phyloP scores from a whole-genome alignment of 257 asterid species.

The Nicotiana tabacum region DNA sequence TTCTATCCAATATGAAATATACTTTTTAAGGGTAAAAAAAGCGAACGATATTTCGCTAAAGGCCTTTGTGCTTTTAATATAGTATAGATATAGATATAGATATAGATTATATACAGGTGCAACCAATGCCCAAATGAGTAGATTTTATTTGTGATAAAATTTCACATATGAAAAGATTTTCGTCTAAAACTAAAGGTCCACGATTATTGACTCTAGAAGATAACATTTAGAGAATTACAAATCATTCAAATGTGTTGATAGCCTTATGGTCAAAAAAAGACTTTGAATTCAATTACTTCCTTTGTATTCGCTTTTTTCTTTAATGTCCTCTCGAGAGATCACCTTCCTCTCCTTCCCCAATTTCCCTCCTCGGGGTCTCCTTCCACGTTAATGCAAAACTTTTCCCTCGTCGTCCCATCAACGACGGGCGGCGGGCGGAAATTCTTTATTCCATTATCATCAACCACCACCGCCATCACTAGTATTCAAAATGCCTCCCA shows the following conservation, averaged over 20 bases:
- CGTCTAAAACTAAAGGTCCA: background rate
- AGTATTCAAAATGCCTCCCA: background rate
- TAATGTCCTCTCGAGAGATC: constrained; percentile 17
- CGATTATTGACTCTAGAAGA: background rate
- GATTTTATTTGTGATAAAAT: background rate
- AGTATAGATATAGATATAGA: no score
- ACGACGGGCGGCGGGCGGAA: constrained; percentile 29
- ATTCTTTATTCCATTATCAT: background rate
- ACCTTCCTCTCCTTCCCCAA: background rate
- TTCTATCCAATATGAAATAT: no score
- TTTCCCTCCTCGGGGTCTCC: constrained; percentile 12
- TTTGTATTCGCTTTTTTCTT: constrained; percentile 16
- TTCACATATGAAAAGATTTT: background rate
- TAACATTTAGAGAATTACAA: background rate
- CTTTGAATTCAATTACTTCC: constrained; percentile 6
- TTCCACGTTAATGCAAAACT: constrained; percentile 8
- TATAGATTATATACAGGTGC: no score
- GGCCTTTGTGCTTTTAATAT: no score
- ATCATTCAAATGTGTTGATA: constrained; percentile 3
- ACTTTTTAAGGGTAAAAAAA: no score
- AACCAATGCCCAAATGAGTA: background rate
- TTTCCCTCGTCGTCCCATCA: constrained; percentile 34
- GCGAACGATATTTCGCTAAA: no score
- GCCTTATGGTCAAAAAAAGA: constrained; percentile 6
- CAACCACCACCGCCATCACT: no score